These are phyloP conservation scores for Colletotrichum lentis DNA, from an alignment of 2,329 filamentous ascomycete species.

Conservation along the genomic window DNA sequence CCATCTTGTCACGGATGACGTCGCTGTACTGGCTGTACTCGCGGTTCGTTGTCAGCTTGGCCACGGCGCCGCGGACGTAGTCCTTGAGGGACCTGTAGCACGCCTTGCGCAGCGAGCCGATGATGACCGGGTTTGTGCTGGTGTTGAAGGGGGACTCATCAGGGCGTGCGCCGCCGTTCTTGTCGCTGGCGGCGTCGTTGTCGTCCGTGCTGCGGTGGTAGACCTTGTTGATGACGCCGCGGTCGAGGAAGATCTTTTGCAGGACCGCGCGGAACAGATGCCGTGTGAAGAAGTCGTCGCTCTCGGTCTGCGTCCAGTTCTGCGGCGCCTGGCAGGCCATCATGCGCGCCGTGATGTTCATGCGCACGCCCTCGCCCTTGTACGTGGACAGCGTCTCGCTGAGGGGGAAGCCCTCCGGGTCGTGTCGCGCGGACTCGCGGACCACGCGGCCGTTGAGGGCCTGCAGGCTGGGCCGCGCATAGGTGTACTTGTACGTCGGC, in stretches of 20 bases:
- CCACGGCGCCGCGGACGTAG: constrained; percentile 83
- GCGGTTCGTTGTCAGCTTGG: constrained; percentile 70
- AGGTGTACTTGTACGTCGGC: constrained; percentile 84
- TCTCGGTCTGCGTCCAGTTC: constrained; percentile 87
- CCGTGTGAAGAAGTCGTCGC: constrained; percentile 86
- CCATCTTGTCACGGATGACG: constrained; percentile 72
- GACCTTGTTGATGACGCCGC: constrained; percentile 74
- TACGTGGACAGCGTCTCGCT: constrained; percentile 72
- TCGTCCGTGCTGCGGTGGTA: constrained; percentile 50
- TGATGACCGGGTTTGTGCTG: constrained; percentile 81
- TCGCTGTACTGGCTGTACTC: constrained; percentile 67
- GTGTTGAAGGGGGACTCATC: constrained; percentile 56
- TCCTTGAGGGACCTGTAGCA: constrained; percentile 78
- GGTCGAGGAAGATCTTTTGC: constrained; percentile 91
- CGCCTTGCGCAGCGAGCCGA: constrained; percentile 82
- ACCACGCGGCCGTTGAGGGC: constrained; percentile 73
- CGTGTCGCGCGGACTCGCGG: constrained; percentile 74
- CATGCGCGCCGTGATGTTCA: constrained; percentile 97
- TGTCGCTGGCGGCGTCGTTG: constrained; percentile 41
- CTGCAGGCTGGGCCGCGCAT: constrained; percentile 74
- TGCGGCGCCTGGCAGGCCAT: constrained; percentile 96
- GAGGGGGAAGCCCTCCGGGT: constrained; percentile 95
- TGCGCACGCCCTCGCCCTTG: constrained; percentile 70
- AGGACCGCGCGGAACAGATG: constrained; percentile 93
- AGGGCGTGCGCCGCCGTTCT: constrained; percentile 30